Conservation (phyloP, 2,329 filamentous ascomycete species). For the Teratosphaeria gauchensis region DNA sequence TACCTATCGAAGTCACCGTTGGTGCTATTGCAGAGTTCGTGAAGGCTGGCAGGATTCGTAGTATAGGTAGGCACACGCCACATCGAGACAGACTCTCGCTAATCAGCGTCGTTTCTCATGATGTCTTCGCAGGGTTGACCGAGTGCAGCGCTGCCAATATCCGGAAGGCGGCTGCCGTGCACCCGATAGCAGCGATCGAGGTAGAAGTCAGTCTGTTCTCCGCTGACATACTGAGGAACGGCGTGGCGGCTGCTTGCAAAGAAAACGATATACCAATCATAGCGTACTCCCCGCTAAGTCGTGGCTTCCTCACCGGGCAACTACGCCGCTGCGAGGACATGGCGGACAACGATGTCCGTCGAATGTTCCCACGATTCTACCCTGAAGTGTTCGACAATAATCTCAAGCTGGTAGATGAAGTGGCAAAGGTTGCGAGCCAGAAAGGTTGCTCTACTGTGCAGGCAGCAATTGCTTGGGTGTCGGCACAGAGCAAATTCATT, state of each 20-base stretch:
- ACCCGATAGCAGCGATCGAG: constrained; percentile 41
- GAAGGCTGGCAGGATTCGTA: constrained; percentile 43
- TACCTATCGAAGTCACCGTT: constrained; percentile 32
- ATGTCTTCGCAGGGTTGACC: constrained; percentile 25
- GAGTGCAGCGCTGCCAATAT: constrained; percentile 44
- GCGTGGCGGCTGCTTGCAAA: background rate
- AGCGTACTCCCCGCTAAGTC: background rate
- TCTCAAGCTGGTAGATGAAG: constrained; percentile 49
- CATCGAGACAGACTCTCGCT: no score
- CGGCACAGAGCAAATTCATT: constrained; percentile 31
- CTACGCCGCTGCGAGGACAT: constrained; percentile 44
- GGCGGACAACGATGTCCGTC: constrained; percentile 41
- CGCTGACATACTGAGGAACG: constrained; percentile 1
- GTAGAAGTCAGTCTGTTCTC: constrained; percentile 34
- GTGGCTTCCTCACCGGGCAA: constrained; percentile 21
- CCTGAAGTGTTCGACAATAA: constrained; percentile 56
- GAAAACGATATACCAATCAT: constrained; percentile 26
- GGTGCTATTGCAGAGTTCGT: constrained; percentile 29
- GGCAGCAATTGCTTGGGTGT: constrained; percentile 37
- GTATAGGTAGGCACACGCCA: constrained; percentile 27
- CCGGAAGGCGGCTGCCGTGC: constrained; percentile 32
- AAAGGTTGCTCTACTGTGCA: constrained; percentile 54
- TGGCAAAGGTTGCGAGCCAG: constrained; percentile 49
- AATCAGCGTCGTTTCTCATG: no score
- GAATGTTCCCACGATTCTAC: constrained; percentile 46